These are phyloP conservation scores for Chamaecyparis obtusa DNA, from an alignment of 75 land plant genomes.

Conservation along the genomic window DNA sequence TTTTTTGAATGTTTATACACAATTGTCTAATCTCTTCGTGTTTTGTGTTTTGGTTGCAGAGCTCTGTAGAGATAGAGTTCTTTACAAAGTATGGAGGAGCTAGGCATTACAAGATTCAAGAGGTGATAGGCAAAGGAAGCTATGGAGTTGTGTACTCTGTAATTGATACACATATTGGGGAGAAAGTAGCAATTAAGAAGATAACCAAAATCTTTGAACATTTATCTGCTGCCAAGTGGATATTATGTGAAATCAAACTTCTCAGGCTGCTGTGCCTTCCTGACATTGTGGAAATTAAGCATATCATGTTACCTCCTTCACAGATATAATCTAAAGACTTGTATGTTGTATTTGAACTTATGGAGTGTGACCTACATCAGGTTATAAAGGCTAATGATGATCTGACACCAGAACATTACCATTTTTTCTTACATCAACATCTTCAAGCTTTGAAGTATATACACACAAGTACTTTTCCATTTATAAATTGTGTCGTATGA, in stretches of 20 bases:
- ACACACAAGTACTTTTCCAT: conserved; percentile 63
- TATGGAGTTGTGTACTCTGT: conserved; percentile 45
- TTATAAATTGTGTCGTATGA: too few relatives aligned
- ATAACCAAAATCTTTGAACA: conserved; percentile 45
- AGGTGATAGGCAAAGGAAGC: conserved; percentile 51
- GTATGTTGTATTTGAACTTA: conserved; percentile 44
- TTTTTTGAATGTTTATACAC: background rate
- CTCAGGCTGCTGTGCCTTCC: conserved; percentile 34
- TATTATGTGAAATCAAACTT: conserved; percentile 40
- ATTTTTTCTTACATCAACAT: conserved; percentile 87
- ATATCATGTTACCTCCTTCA: conserved; percentile 45
- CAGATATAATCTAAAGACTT: conserved; percentile 37
- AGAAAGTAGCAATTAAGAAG: conserved; percentile 42
- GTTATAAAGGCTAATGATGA: conserved; percentile 94
- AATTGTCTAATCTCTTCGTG: background rate
- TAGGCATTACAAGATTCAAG: conserved; percentile 45
- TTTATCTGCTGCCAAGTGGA: conserved; percentile 40
- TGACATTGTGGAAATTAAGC: conserved; percentile 49
- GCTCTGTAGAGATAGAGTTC: conserved; percentile 32
- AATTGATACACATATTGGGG: conserved; percentile 33
- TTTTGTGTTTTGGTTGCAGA: conserved; percentile 14
- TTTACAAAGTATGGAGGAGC: conserved; percentile 68
- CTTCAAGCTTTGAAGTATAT: conserved; percentile 91
- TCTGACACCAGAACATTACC: conserved; percentile 80
- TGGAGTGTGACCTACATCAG: conserved; percentile 46